Evolutionary conservation across 2,329 filamentous ascomycete genomes (phyloP), one percentile per base, ranked within the genome.

Genomic region (Claviceps spartinae): DNA sequence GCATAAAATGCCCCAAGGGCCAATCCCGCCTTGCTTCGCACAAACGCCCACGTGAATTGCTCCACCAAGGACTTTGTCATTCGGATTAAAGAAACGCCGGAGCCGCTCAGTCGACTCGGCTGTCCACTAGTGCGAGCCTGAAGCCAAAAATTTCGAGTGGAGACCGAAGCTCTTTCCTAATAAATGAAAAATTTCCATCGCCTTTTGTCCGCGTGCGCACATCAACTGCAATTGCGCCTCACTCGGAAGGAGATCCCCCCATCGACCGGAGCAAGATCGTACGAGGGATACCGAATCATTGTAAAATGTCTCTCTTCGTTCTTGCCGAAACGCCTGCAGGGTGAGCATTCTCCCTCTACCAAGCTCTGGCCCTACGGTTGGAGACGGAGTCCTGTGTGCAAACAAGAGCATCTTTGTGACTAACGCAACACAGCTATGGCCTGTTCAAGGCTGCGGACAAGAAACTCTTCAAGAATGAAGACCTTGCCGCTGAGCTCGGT

Each of bases 401-500:
- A 41, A 37, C 8, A 11, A 14, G 44, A 48, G 5, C 24, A 13
- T 43, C 30, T 34, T 34, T 8, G 40, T 52, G 46, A 56, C 68
- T 70, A 65, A 66, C 64, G 58, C 58, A 55, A 53, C 58, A 60
- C 62, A 95, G 93, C 69, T 97, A 97, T 76, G 93, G 90, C 71
- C 82, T 98, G 69, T 89, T 98, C 76, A 97, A 98, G 79, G 86
- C 91, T 62, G 88, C 90, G 70, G 91, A 97, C 79, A 97, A 96
- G 82, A 97, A 97, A 77, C 80, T 97, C 54, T 77, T 98, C 59
- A 93, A 95, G 71, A 83, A 86, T 64, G 85, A 91, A 71, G 83
- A 90, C 65, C 72, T 95, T 57, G 78, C 80, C 51, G 77, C 81
- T 57, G 83, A 93, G 67, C 77, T 89, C 56, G 79, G 82, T 59